Percentiles rank a stretch among this genome's conserved stretches.
phyloP scores from a whole-genome alignment of 2,329 filamentous ascomycete species.

The Didymosphaeria variabile region DNA sequence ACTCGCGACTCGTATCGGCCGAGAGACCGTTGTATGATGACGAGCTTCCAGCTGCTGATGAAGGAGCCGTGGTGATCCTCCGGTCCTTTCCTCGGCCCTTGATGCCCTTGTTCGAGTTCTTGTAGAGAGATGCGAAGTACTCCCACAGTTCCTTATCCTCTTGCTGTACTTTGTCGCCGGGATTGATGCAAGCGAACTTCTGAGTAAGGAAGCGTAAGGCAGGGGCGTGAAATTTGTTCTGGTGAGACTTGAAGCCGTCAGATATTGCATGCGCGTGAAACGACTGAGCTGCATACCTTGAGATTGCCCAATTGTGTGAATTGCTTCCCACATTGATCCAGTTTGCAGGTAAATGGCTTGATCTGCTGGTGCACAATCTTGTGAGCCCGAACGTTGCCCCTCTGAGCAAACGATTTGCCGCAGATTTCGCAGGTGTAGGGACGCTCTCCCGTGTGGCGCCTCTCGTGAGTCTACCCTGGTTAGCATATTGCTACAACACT shows the following conservation, averaged over 20 bases:
- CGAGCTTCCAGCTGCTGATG: constrained; percentile 35
- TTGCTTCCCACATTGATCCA: constrained; percentile 85
- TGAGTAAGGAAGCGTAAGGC: constrained; percentile 74
- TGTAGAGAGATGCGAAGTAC: constrained; percentile 89
- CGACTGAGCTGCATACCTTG: constrained; percentile 66
- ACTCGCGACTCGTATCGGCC: constrained; percentile 32
- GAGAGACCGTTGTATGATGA: constrained; percentile 36
- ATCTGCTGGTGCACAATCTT: constrained; percentile 79
- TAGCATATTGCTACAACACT: constrained; percentile 14
- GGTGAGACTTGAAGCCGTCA: constrained; percentile 71
- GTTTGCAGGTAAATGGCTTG: constrained; percentile 81
- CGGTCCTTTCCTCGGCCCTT: constrained; percentile 92
- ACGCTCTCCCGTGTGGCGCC: constrained; percentile 86
- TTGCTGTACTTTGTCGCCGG: constrained; percentile 69
- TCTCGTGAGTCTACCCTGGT: constrained; percentile 75
- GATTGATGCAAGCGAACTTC: constrained; percentile 72
- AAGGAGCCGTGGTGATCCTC: constrained; percentile 61
- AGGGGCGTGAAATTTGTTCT: constrained; percentile 90
- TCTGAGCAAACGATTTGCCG: constrained; percentile 83
- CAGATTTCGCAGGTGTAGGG: constrained; percentile 84
- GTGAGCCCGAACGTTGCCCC: constrained; percentile 86
- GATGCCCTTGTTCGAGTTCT: constrained; percentile 98
- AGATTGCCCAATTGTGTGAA: constrained; percentile 93
- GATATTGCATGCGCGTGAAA: constrained; percentile 1
- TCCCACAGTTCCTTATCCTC: constrained; percentile 81